Conservation (phyloP, 495 filamentous ascomycete genomes). For the Penicillium argentinense region DNA sequence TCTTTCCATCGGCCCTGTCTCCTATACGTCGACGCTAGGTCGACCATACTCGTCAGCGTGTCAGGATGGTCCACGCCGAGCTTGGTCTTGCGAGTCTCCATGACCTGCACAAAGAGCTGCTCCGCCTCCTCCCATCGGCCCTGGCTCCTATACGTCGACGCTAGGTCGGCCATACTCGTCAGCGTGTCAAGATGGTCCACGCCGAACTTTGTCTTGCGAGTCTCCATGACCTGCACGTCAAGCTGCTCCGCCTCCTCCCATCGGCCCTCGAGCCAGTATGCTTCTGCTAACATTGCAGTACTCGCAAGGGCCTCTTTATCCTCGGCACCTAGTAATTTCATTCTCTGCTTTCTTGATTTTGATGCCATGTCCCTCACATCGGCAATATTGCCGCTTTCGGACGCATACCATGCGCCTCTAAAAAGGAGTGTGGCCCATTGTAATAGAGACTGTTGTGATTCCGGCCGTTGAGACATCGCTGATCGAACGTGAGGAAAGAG, state of each 20-base stretch:
- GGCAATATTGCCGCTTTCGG: background rate
- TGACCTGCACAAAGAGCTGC: too few relatives aligned
- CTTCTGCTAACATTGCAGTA: conserved; percentile 18
- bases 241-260: conserved; percentile 23
- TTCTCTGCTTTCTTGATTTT: background rate
- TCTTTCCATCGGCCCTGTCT: too few relatives aligned
- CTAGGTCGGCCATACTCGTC: too few relatives aligned
- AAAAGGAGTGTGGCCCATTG: conserved; percentile 1
- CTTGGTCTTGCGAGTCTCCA: too few relatives aligned
- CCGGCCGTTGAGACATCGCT: background rate
- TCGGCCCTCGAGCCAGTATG: conserved; percentile 21
- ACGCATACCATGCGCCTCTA: background rate
- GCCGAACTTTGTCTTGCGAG: background rate
- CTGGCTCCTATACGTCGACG: too few relatives aligned
- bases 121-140: too few relatives aligned
- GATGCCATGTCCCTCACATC: background rate
- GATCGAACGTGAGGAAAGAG: conserved; percentile 1
- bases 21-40: too few relatives aligned
- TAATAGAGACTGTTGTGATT: background rate
- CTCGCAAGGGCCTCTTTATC: conserved; percentile 9
- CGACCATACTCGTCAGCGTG: too few relatives aligned
- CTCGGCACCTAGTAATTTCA: conserved; percentile 10
- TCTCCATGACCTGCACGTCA: background rate
- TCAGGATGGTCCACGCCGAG: too few relatives aligned
- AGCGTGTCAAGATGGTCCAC: too few relatives aligned